Evolutionary conservation across 257 asterid genomes (phyloP).

Genomic region (Salvia rosmarinus): DNA sequence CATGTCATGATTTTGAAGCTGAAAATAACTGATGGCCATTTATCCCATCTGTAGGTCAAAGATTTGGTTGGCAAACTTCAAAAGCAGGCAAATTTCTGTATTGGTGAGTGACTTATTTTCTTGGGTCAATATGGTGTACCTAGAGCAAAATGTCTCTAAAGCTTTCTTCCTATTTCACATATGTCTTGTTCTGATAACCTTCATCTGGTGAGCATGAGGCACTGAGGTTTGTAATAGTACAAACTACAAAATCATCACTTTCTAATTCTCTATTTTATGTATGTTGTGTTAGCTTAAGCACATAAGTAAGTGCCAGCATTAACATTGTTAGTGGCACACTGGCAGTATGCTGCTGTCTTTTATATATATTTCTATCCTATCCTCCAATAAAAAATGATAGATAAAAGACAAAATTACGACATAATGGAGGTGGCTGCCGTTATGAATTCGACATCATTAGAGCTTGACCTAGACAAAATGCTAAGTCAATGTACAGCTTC

Average conservation of each 20-base stretch:
- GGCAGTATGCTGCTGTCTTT: conserved; percentile 9
- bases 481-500: background rate
- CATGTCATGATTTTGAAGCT: conserved; percentile 7
- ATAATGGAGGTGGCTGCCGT: background rate
- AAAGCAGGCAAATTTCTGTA: conserved; percentile 67
- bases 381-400: background rate
- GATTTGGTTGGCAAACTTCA: conserved; percentile 65
- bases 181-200: conserved; percentile 13
- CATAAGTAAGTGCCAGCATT: conserved; percentile 1
- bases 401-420: background rate
- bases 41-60: conserved; percentile 66
- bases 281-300: background rate
- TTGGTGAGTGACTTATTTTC: conserved; percentile 57
- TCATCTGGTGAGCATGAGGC: conserved; percentile 3
- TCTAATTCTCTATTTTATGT: conserved; percentile 4
- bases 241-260: conserved; percentile 1
- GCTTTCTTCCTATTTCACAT: conserved; percentile 6
- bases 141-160: conserved; percentile 20
- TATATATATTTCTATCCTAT: conserved; percentile 6
- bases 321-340: background rate
- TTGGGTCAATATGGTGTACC: conserved; percentile 17
- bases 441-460: background rate
- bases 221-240: conserved; percentile 7
- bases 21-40: conserved; percentile 20
- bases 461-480: background rate